These are phyloP conservation scores for Gnomoniopsis smithogilvyi DNA, from an alignment of 2,329 filamentous ascomycete genomes.

Conservation along the genomic window DNA sequence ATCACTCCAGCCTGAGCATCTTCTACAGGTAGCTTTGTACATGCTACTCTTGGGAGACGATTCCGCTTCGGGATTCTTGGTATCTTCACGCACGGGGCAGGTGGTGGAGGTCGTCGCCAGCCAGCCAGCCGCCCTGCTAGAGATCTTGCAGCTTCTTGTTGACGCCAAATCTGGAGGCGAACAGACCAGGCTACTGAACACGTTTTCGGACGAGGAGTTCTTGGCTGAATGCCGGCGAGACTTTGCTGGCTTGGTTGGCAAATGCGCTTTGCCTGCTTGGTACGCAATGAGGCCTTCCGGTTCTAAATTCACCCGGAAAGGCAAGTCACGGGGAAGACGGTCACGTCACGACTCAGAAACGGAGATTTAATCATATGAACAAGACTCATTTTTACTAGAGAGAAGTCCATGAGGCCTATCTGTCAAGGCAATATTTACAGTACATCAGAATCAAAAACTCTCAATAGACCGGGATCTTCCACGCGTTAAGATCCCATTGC, in stretches of 20 bases:
- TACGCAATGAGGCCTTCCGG: slow-evolving; percentile 13
- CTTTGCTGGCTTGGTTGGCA: slow-evolving; percentile 1
- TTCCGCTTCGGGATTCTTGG: slow-evolving; percentile 5
- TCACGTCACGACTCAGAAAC: background rate
- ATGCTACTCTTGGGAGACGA: slow-evolving; percentile 10
- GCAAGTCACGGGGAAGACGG: background rate
- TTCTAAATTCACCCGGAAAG: slow-evolving; percentile 4
- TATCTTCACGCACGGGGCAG: slow-evolving; percentile 12
- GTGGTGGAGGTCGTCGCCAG: slow-evolving; percentile 11
- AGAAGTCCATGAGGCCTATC: background rate
- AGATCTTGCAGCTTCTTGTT: slow-evolving; percentile 13
- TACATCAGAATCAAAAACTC: background rate
- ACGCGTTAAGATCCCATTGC: slow-evolving; percentile 18
- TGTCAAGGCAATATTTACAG: background rate
- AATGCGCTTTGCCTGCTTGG: slow-evolving; percentile 10
- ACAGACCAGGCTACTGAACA: slow-evolving; percentile 14
- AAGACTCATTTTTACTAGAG: background rate
- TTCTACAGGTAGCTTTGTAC: slow-evolving; percentile 12
- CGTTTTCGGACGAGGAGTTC: slow-evolving; percentile 14
- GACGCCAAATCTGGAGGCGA: slow-evolving; percentile 14
- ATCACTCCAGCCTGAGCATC: slow-evolving; percentile 11
- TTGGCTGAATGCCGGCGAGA: slow-evolving; percentile 6
- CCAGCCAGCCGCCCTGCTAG: background rate
- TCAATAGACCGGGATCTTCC: slow-evolving; percentile 19
- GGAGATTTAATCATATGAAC: background rate